These are phyloP conservation scores for Colletotrichum cordylinicola DNA, from an alignment of 2,329 filamentous ascomycete species.

Conservation along the genomic window DNA sequence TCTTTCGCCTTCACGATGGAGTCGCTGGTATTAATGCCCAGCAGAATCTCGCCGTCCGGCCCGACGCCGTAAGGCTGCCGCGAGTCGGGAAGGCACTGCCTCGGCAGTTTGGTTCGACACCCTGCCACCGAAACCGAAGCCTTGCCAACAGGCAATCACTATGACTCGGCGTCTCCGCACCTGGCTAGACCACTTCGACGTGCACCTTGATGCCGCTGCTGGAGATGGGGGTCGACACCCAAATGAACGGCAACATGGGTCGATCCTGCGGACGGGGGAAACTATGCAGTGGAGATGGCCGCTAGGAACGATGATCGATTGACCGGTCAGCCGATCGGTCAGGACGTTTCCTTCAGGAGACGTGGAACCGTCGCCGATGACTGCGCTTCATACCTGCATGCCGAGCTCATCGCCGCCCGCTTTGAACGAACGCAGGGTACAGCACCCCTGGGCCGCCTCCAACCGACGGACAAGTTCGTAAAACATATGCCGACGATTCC, in stretches of 20 bases:
- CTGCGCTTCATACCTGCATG: neutral
- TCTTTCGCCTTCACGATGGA: neutral
- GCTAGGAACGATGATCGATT: neutral
- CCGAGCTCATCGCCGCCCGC: neutral
- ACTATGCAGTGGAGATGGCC: neutral
- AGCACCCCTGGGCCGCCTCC: neutral
- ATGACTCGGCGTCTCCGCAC: neutral
- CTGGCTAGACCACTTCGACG: neutral
- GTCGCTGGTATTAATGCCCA: neutral
- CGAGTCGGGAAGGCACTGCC: neutral
- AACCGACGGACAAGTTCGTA: neutral
- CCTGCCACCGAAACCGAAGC: neutral
- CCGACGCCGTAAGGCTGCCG: neutral
- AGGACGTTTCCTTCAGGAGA: neutral
- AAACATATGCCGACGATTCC: neutral
- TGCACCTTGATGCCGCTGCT: neutral
- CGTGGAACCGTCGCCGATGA: neutral
- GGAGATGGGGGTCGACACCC: neutral
- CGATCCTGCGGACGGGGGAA: neutral
- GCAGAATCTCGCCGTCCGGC: neutral
- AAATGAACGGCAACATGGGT: slow-evolving; percentile 6
- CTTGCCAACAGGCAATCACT: neutral
- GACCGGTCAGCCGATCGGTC: neutral
- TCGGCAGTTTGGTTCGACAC: neutral
- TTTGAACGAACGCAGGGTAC: neutral